These are phyloP conservation scores for Plasmodium berghei DNA, from an alignment of 169 alveolate species.

Conservation along the genomic window DNA sequence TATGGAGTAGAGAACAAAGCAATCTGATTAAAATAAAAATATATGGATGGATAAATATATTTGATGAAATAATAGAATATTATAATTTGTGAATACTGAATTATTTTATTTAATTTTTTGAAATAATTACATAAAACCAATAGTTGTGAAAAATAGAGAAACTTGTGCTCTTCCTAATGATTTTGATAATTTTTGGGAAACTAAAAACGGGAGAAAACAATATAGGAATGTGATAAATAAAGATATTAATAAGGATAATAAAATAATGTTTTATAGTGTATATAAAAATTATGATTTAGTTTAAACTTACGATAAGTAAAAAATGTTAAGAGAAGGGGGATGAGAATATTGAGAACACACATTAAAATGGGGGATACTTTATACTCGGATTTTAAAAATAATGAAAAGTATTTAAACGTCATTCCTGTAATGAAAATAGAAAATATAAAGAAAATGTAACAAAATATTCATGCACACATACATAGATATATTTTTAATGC, in stretches of 20 bases:
- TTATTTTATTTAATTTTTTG: background rate
- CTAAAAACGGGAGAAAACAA: slow-evolving; percentile 15
- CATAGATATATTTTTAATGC: too few species aligned
- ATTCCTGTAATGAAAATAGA: slow-evolving; percentile 18
- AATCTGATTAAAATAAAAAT: slow-evolving; percentile 12
- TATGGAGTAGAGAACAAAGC: slow-evolving; percentile 32
- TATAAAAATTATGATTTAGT: too few species aligned
- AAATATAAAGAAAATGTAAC: background rate
- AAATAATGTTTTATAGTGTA: too few species aligned
- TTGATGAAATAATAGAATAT: background rate
- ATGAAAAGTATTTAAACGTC: slow-evolving; percentile 70
- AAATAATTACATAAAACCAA: slow-evolving; percentile 53
- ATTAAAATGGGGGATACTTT: slow-evolving; percentile 57
- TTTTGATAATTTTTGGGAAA: slow-evolving; percentile 64
- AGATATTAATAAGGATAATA: background rate
- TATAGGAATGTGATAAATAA: background rate
- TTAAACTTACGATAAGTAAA: slow-evolving; percentile 41
- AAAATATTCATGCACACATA: too few species aligned
- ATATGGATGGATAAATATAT: background rate
- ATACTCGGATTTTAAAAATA: slow-evolving; percentile 54
- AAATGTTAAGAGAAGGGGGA: slow-evolving; percentile 46
- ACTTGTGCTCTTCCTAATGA: slow-evolving; percentile 72
- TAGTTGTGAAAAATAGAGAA: slow-evolving; percentile 62
- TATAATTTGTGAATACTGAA: background rate
- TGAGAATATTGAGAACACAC: slow-evolving; percentile 65